Conservation (phyloP, 306 rosid species). For the Fragaria nilgerrensis region DNA sequence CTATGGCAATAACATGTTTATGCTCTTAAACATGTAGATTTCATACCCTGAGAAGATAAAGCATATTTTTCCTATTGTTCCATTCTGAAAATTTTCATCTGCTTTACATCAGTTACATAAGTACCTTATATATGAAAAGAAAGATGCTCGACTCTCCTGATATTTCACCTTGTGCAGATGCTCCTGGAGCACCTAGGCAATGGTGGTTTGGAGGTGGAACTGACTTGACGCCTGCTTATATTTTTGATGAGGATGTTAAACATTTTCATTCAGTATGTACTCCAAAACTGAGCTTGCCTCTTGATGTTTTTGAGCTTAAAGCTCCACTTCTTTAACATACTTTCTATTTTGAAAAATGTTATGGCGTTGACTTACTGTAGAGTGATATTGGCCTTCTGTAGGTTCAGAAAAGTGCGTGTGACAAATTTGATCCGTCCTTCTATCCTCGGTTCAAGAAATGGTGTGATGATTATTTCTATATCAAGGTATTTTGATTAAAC, state of each 20-base stretch:
- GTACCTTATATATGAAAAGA: not conserved
- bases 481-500: conserved; percentile 54
- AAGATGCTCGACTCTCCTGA: conserved; percentile 4
- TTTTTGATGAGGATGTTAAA: conserved; percentile 90
- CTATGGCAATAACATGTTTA: not conserved
- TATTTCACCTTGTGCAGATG: conserved; percentile 50
- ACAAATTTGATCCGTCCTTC: conserved; percentile 93
- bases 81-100: not conserved
- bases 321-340: not conserved
- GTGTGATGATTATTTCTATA: conserved; percentile 97
- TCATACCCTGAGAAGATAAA: not conserved
- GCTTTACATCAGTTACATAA: not conserved
- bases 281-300: not conserved
- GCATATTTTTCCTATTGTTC: not conserved
- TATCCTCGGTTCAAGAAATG: conserved; percentile 96
- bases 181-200: conserved; percentile 92
- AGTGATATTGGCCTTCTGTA: conserved; percentile 27
- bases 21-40: not conserved
- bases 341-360: not conserved
- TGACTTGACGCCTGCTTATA: conserved; percentile 93
- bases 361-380: not conserved
- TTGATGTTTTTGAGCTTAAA: not conserved
- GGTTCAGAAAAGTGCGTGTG: conserved; percentile 82
- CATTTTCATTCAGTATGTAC: conserved; percentile 84
- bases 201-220: conserved; percentile 99